Evolutionary conservation across 176 grass and related monocot genomes (phyloP).

Genomic region (Phoenix roebelenii): DNA sequence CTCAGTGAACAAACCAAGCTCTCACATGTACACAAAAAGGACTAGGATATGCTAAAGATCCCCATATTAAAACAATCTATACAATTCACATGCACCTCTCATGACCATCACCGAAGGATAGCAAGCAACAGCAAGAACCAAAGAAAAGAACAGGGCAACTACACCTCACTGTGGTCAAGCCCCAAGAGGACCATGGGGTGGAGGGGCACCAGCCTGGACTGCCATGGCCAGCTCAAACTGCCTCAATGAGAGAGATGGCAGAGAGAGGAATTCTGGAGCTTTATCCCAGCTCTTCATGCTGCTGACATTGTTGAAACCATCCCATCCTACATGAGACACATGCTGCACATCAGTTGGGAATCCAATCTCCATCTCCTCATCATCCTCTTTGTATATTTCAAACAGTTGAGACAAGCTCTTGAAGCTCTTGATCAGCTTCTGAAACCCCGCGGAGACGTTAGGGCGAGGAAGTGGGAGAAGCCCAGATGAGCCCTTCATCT

Average conservation of each 20-base stretch:
- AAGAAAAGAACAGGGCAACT: too few relatives aligned
- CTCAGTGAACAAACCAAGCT: too few relatives aligned
- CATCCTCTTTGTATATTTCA: constrained; percentile 39
- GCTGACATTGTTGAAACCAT: constrained; percentile 48
- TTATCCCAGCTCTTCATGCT: constrained; percentile 31
- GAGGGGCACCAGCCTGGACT: constrained; percentile 16
- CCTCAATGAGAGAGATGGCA: constrained; percentile 38
- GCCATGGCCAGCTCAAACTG: constrained; percentile 80
- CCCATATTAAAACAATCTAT: too few relatives aligned
- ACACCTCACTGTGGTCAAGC: too few relatives aligned
- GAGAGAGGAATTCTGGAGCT: background rate
- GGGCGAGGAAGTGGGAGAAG: background rate
- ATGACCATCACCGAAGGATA: too few relatives aligned
- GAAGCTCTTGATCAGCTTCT: constrained; percentile 51
- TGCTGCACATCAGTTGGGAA: constrained; percentile 82
- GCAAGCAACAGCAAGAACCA: too few relatives aligned
- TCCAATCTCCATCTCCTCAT: constrained; percentile 74
- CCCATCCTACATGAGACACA: constrained; percentile 80
- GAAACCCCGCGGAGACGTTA: constrained; percentile 23
- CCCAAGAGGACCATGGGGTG: background rate
- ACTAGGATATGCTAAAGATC: too few relatives aligned
- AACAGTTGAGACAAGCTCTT: constrained; percentile 74
- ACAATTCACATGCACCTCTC: too few relatives aligned
- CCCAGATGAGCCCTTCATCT: background rate
- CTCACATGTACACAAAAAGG: too few relatives aligned